These are phyloP conservation scores for Sarocladium brachiariae DNA, from an alignment of 2,329 filamentous ascomycete genomes.

Conservation along the genomic window DNA sequence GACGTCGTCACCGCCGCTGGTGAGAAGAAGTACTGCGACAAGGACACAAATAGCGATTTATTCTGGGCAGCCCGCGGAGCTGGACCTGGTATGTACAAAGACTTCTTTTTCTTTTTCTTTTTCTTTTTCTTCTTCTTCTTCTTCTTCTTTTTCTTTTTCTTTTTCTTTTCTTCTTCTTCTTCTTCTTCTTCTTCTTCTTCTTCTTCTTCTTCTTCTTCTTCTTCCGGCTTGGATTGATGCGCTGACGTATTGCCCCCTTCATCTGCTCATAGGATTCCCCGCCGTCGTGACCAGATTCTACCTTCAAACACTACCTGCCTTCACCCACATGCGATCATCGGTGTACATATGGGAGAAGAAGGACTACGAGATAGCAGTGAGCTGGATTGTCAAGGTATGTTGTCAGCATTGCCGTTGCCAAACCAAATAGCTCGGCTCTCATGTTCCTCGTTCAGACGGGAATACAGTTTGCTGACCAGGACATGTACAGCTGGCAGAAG, in stretches of 20 bases:
- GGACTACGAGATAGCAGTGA: slow-evolving; percentile 36
- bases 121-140: too few species aligned
- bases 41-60: slow-evolving; percentile 32
- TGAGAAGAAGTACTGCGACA: slow-evolving; percentile 27
- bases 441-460: too few species aligned
- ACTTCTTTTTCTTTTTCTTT: too few species aligned
- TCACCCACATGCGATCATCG: slow-evolving; percentile 24
- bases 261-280: slow-evolving; percentile 36
- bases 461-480: neutral
- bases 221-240: too few species aligned
- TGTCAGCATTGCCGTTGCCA: too few species aligned
- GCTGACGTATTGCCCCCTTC: neutral
- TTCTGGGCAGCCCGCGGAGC: neutral
- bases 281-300: slow-evolving; percentile 45
- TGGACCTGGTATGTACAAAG: neutral
- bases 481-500: slow-evolving; percentile 11
- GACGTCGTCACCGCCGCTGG: slow-evolving; percentile 42
- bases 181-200: too few species aligned
- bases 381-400: slow-evolving; percentile 38
- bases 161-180: too few species aligned
- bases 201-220: too few species aligned
- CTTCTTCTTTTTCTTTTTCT: too few species aligned
- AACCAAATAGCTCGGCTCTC: too few species aligned
- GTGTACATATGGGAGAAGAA: slow-evolving; percentile 40
- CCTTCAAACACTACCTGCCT: slow-evolving; percentile 29